Conservation (phyloP, 176 grass and related monocot species). For the Oryza officinalis region DNA sequence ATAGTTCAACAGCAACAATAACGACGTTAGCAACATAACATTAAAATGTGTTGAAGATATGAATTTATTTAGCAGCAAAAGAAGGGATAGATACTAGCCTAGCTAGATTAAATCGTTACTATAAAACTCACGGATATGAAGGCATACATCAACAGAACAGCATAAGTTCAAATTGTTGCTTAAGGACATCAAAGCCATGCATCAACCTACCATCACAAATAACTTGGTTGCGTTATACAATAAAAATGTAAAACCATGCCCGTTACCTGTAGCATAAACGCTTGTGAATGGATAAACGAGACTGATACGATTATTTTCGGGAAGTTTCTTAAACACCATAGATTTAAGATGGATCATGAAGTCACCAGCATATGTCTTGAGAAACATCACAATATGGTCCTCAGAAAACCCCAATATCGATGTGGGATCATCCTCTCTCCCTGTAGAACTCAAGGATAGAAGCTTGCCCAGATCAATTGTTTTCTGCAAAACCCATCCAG, state of each 20-base stretch:
- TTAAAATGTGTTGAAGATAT: too few species aligned
- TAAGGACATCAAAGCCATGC: too few species aligned
- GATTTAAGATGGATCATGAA: slow-evolving; percentile 26
- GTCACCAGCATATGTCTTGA: background rate
- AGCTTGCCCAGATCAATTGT: slow-evolving; percentile 7
- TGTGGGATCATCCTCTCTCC: too few species aligned
- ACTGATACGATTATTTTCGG: background rate
- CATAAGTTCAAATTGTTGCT: too few species aligned
- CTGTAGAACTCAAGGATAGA: background rate
- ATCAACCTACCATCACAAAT: background rate
- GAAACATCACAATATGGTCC: background rate
- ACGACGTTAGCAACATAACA: too few species aligned
- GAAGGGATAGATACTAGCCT: background rate
- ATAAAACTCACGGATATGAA: background rate
- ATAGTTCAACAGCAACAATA: background rate
- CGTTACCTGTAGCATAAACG: background rate
- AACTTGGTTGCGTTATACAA: background rate
- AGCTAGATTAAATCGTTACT: background rate
- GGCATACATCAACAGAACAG: background rate
- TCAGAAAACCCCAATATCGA: background rate
- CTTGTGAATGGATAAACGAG: background rate
- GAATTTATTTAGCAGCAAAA: background rate
- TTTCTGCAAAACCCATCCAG: slow-evolving; percentile 10
- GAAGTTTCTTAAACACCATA: background rate
- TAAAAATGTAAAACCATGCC: background rate